Evolutionary conservation across 2,329 filamentous ascomycete genomes (phyloP), one percentile per base, ranked within the genome.

Genomic region (Coniochaeta ligniaria): DNA sequence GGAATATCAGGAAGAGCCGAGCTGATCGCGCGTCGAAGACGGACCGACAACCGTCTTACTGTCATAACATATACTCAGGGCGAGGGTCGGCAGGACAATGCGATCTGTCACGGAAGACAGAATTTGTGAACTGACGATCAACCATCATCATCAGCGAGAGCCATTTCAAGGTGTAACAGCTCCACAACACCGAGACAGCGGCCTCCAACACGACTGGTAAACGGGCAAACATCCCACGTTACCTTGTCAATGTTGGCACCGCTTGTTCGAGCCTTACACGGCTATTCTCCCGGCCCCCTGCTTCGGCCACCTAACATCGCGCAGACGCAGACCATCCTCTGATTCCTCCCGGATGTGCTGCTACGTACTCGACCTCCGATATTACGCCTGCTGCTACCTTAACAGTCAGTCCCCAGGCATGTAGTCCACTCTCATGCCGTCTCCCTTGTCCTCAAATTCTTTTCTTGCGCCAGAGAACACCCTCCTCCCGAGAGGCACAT

Each of bases 71-170:
- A 12, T 12, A 28, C 24, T n/a, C 50, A 31, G 28, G 31, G 57
- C 58, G 58, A 61, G 57, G 60, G 41, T 63, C 59, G 59, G 60
- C 59, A 60, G 38, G 28, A 57, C 57, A 57, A 56, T 58, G 35
- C 52, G 35, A 56, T 26, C 36, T 58, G 38, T 56, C 52, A 55
- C 22, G 43, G 9, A 50, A 50, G 56, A 52, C 41, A 54, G 43
- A 47, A 50, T 56, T 47, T 59, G 58, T 16, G 50, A 59, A 12
- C 35, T 14, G 35, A 60, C 60, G 52, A 36, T 36, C 61, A 62
- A 60, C 59, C 60, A 57, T 60, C 57, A 57, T 60, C 57, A 55
- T 31, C 59, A 59, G 28, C 26, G 52, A 59, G 36, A 45, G 43
- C 43, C 56, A 28, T 56, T 9, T 33, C 26, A 31, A 55, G 26